A percentile compares a stretch with the other conserved stretches of the same genome.
phyloP scores from a whole-genome alignment of 352 stramenopile genomes.

The Pythium grandisporangium region DNA sequence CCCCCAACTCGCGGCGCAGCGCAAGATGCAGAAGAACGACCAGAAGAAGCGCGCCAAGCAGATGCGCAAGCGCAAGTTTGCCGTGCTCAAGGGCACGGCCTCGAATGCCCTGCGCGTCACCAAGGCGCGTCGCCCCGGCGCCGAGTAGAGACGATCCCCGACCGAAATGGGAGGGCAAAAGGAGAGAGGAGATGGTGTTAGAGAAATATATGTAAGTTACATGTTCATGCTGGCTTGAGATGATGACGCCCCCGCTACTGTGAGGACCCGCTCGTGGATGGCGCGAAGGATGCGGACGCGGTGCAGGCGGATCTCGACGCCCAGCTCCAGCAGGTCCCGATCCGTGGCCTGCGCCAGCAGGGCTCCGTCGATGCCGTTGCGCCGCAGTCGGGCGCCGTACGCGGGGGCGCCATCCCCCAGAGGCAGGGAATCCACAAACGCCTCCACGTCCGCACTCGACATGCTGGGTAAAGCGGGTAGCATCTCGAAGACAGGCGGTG shows the following conservation, averaged over 20 bases:
- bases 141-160: too few relatives aligned
- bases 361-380: constrained; percentile 51
- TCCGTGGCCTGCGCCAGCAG: constrained; percentile 46
- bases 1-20: constrained; percentile 56
- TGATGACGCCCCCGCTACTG: too few relatives aligned
- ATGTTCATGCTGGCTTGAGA: background rate
- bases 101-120: constrained; percentile 44
- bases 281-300: constrained; percentile 60
- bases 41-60: constrained; percentile 76
- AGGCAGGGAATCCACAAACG: constrained; percentile 36
- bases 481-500: background rate
- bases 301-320: constrained; percentile 54
- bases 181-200: constrained; percentile 3
- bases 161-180: too few relatives aligned
- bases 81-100: constrained; percentile 69
- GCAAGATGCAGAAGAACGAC: constrained; percentile 83
- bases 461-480: constrained; percentile 15
- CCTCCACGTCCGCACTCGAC: constrained; percentile 30
- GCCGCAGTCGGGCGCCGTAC: constrained; percentile 30
- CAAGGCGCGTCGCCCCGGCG: constrained; percentile 56
- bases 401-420: constrained; percentile 17
- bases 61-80: constrained; percentile 83
- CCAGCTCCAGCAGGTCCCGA: constrained; percentile 55
- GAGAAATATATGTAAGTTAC: background rate
- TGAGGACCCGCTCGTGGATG: background rate